Evolutionary conservation across 768 basidiomycete genomes (phyloP).

Genomic region (Podaxis mareebaensis): DNA sequence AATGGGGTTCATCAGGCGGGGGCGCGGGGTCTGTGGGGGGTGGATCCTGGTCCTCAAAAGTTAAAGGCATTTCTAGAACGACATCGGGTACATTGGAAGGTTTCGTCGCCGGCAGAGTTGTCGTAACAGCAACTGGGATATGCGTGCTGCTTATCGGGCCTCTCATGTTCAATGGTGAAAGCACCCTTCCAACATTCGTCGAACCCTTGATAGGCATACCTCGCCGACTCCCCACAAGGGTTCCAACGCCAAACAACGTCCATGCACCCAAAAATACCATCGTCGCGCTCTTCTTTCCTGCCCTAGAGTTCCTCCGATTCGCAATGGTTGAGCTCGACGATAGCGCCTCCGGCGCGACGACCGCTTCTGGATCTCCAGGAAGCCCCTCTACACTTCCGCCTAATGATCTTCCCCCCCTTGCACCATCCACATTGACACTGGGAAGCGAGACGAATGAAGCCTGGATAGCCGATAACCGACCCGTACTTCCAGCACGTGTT

Average conservation of each 20-base stretch:
- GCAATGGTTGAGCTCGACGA: constrained; percentile 19
- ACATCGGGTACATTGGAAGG: not conserved
- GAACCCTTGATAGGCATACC: constrained; percentile 27
- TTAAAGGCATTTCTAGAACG: not conserved
- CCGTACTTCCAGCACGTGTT: constrained; percentile 46
- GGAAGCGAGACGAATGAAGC: constrained; percentile 24
- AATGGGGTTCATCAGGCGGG: constrained; percentile 25
- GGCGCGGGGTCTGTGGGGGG: constrained; percentile 7
- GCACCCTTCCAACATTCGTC: constrained; percentile 48
- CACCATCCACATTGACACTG: not conserved
- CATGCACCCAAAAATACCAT: constrained; percentile 84
- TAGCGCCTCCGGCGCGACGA: constrained; percentile 2
- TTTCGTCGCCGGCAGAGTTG: not conserved
- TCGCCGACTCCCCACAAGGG: constrained; percentile 36
- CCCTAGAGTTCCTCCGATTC: constrained; percentile 52
- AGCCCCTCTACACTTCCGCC: constrained; percentile 35
- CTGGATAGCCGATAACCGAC: constrained; percentile 35
- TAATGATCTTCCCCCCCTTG: constrained; percentile 42
- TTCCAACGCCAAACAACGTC: constrained; percentile 69
- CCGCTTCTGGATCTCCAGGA: constrained; percentile 23
- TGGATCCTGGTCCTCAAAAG: constrained; percentile 8
- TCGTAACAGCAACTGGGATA: not conserved
- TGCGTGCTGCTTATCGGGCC: not conserved
- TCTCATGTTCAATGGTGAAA: constrained; percentile 27
- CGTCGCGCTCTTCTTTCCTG: constrained; percentile 68